A percentile compares a stretch with the other conserved stretches of the same genome.
Conservation (phyloP, 106 monocot species). For the Dendrobium catenatum region DNA sequence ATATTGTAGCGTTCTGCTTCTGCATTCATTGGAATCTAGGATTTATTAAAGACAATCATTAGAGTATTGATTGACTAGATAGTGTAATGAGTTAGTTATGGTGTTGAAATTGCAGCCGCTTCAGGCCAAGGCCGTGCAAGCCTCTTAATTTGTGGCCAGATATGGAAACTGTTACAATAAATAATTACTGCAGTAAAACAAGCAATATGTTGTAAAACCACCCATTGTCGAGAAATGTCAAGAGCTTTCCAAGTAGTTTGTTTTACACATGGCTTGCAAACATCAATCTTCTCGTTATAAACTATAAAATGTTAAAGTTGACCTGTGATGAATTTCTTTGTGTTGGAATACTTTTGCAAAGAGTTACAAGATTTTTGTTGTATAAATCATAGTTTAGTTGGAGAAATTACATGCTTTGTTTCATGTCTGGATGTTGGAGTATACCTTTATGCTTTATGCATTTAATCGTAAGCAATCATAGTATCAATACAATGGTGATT, state of each 20-base stretch:
- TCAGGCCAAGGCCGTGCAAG: slow-evolving; percentile 9
- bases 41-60: background rate
- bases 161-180: slow-evolving; percentile 11
- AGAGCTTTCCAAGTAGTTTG: slow-evolving; percentile 8
- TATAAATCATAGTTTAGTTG: too few species aligned
- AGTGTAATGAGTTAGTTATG: background rate
- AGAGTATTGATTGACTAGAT: background rate
- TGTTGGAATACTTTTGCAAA: too few species aligned
- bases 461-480: too few species aligned
- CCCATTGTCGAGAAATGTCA: slow-evolving; percentile 9
- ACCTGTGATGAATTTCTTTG: too few species aligned
- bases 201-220: slow-evolving; percentile 6
- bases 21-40: background rate
- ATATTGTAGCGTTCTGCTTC: background rate
- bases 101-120: slow-evolving; percentile 7
- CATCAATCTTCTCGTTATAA: too few species aligned
- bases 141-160: slow-evolving; percentile 4
- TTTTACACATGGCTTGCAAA: slow-evolving; percentile 12
- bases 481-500: too few species aligned
- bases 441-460: too few species aligned
- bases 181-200: slow-evolving; percentile 11
- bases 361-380: too few species aligned
- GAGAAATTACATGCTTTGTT: too few species aligned
- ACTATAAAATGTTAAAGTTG: too few species aligned
- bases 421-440: too few species aligned